These are phyloP conservation scores for Ustilago cynodontis DNA, from an alignment of 1,284 basidiomycete genomes.

Conservation along the genomic window DNA sequence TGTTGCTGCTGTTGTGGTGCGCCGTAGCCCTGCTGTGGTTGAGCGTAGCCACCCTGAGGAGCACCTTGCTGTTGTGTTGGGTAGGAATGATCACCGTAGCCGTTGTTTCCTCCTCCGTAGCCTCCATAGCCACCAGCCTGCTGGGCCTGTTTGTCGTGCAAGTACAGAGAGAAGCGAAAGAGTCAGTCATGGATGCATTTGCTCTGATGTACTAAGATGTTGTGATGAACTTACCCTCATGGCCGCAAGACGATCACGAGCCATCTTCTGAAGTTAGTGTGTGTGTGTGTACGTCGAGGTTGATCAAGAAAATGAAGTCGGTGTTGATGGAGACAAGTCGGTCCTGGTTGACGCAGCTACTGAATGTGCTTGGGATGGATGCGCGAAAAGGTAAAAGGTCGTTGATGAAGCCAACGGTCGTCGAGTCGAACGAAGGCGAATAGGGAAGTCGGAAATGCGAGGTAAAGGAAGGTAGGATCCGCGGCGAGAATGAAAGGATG, in stretches of 20 bases:
- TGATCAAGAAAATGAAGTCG: background rate
- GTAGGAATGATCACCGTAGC: constrained; percentile 69
- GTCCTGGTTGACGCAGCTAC: background rate
- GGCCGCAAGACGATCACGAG: constrained; percentile 59
- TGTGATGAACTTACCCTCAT: constrained; percentile 46
- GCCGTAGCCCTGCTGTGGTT: constrained; percentile 29
- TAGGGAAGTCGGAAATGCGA: background rate
- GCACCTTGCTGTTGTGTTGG: constrained; percentile 61
- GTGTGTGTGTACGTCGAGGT: background rate
- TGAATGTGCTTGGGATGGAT: background rate
- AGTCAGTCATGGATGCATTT: constrained; percentile 12
- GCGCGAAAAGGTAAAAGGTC: background rate
- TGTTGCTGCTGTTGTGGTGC: constrained; percentile 15
- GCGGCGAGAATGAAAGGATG: background rate
- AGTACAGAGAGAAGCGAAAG: background rate
- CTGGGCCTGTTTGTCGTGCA: constrained; percentile 36
- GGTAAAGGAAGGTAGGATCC: constrained; percentile 2
- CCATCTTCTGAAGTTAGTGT: constrained; percentile 33
- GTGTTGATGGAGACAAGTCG: background rate
- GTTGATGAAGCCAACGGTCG: background rate
- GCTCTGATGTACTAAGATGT: background rate
- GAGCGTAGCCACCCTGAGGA: constrained; percentile 40
- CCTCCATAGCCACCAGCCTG: constrained; percentile 66
- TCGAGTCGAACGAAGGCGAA: background rate
- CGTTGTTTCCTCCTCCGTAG: constrained; percentile 64